A percentile compares a stretch with the other conserved stretches of the same genome.
Evolutionary conservation across 139 green algal genomes (phyloP).

Genomic region (Volvox africanus): DNA sequence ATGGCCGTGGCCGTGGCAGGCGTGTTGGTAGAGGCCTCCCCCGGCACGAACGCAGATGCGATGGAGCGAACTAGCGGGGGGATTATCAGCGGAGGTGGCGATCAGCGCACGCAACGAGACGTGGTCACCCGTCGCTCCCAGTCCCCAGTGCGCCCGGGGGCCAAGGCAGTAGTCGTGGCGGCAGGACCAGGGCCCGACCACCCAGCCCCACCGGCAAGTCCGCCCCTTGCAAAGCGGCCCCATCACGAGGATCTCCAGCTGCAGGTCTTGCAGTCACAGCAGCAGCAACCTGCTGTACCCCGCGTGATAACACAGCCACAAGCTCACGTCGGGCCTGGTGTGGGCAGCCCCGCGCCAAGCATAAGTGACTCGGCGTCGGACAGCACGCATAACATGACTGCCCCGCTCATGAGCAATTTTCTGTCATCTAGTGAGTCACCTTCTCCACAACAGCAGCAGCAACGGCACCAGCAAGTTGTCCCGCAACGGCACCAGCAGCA

Average conservation of each 20-base stretch:
- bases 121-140: neutral
- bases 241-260: neutral
- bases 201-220: neutral
- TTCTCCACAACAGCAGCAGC: neutral
- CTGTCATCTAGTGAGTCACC: neutral
- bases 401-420: conserved; percentile 43
- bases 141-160: conserved; percentile 6
- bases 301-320: neutral
- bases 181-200: neutral
- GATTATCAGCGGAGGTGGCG: neutral
- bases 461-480: neutral
- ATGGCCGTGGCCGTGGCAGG: too few species aligned
- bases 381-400: conserved; percentile 3
- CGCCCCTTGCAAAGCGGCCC: neutral
- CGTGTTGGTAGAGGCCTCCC: too few species aligned
- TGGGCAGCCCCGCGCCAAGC: conserved; percentile 20
- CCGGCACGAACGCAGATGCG: too few species aligned
- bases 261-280: neutral
- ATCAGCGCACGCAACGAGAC: conserved; percentile 4
- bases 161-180: neutral
- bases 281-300: neutral
- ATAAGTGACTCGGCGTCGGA: conserved; percentile 6
- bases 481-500: neutral
- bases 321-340: neutral
- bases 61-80: too few species aligned